Evolutionary conservation across 805 yeast genomes (phyloP).

Genomic region (Lachancea sp.): DNA sequence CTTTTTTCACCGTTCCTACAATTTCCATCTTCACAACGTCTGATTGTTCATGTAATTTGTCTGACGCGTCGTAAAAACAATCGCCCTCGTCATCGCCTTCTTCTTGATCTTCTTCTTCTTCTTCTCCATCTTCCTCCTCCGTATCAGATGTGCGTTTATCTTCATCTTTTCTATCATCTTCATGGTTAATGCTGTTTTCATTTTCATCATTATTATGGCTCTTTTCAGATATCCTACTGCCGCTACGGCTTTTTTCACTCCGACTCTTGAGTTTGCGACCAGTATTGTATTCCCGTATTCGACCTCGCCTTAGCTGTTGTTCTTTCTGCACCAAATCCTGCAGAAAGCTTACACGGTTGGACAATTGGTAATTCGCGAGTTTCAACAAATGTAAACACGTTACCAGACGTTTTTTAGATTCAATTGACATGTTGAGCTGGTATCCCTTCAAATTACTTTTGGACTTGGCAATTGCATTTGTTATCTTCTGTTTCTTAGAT

Average conservation of each 20-base stretch:
- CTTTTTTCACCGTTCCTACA: slow-evolving; percentile 81
- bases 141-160: slow-evolving; percentile 2
- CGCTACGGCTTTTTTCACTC: neutral
- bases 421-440: slow-evolving; percentile 45
- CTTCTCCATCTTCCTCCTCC: neutral
- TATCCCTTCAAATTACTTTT: slow-evolving; percentile 33
- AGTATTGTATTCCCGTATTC: slow-evolving; percentile 2
- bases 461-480: slow-evolving; percentile 22
- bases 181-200: neutral
- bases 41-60: slow-evolving; percentile 22
- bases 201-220: neutral
- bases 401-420: slow-evolving; percentile 66
- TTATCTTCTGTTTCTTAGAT: slow-evolving; percentile 6
- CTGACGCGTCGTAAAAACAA: slow-evolving; percentile 33
- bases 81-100: slow-evolving; percentile 22
- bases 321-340: slow-evolving; percentile 53
- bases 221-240: neutral
- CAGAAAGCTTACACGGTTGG: slow-evolving; percentile 56
- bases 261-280: neutral
- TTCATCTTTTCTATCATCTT: neutral
- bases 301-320: slow-evolving; percentile 20
- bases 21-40: slow-evolving; percentile 69
- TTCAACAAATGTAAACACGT: slow-evolving; percentile 75
- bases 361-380: slow-evolving; percentile 72
- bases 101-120: slow-evolving; percentile 8